Evolutionary conservation across 2,329 filamentous ascomycete species (phyloP).

Genomic region (Pseudocercospora cruenta): DNA sequence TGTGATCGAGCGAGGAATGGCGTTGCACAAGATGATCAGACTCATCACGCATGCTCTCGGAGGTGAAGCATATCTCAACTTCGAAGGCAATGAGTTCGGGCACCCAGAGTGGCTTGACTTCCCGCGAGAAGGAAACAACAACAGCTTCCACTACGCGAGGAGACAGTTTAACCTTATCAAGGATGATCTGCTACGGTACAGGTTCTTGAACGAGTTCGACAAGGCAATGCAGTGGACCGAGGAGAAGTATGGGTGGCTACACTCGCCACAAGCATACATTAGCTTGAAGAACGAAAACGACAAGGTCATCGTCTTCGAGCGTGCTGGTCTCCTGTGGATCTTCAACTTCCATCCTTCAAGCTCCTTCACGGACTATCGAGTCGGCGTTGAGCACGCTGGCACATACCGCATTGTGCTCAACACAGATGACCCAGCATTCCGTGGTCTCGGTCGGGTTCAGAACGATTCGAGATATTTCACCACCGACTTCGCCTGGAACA

Average conservation of each 20-base stretch:
- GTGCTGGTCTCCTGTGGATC: constrained; percentile 84
- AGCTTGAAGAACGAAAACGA: constrained; percentile 91
- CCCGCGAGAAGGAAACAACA: constrained; percentile 72
- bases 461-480: constrained; percentile 89
- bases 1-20: constrained; percentile 85
- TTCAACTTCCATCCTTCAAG: constrained; percentile 92
- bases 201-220: constrained; percentile 92
- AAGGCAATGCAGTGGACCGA: constrained; percentile 86
- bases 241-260: constrained; percentile 88
- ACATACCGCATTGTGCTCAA: constrained; percentile 87
- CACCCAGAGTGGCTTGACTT: constrained; percentile 99
- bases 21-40: constrained; percentile 96
- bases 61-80: constrained; percentile 97
- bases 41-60: constrained; percentile 88
- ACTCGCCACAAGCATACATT: constrained; percentile 83
- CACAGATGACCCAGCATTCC: constrained; percentile 75
- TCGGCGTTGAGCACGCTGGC: constrained; percentile 81
- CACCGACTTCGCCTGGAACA: constrained; percentile 87
- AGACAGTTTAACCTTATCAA: constrained; percentile 92
- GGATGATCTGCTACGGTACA: constrained; percentile 82
- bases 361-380: constrained; percentile 89
- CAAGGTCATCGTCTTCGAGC: constrained; percentile 95
- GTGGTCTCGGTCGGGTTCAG: constrained; percentile 77
- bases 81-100: constrained; percentile 98
- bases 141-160: constrained; percentile 54